phyloP scores from a whole-genome alignment of 2,329 filamentous ascomycete species.

The Orbilia blumenaviensis region DNA sequence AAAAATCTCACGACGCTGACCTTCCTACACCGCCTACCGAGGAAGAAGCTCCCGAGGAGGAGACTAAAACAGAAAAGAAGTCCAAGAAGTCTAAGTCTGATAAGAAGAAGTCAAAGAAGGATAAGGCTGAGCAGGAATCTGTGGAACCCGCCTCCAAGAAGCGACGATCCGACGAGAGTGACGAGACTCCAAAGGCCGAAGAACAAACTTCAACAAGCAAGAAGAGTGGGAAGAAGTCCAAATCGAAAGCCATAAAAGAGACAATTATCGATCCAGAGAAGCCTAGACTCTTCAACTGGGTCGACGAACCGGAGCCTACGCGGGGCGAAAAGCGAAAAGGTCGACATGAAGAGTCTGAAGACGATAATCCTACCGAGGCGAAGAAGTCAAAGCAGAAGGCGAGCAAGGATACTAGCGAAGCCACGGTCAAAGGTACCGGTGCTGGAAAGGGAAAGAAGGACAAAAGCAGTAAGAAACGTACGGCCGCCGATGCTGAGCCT shows the following conservation, averaged over 20 bases:
- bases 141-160: constrained; percentile 33
- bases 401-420: background rate
- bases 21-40: background rate
- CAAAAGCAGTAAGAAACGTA: background rate
- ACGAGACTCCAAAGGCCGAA: background rate
- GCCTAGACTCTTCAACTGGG: constrained; percentile 45
- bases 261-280: constrained; percentile 35
- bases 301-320: constrained; percentile 24
- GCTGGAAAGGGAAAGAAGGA: background rate
- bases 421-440: no score
- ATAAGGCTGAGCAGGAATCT: constrained; percentile 13
- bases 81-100: background rate
- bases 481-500: constrained; percentile 12
- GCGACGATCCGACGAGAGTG: constrained; percentile 18
- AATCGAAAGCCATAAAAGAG: no score
- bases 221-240: constrained; percentile 26
- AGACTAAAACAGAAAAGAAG: constrained; percentile 6
- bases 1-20: background rate
- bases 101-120: constrained; percentile 11
- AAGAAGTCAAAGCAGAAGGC: constrained; percentile 32
- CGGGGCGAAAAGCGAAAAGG: constrained; percentile 33
- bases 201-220: background rate
- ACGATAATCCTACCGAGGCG: background rate
- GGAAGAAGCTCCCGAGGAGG: background rate
- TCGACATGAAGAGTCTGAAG: background rate